These are phyloP conservation scores for Oryza glumipatula DNA, from an alignment of 176 grass and related monocot species.

Conservation along the genomic window DNA sequence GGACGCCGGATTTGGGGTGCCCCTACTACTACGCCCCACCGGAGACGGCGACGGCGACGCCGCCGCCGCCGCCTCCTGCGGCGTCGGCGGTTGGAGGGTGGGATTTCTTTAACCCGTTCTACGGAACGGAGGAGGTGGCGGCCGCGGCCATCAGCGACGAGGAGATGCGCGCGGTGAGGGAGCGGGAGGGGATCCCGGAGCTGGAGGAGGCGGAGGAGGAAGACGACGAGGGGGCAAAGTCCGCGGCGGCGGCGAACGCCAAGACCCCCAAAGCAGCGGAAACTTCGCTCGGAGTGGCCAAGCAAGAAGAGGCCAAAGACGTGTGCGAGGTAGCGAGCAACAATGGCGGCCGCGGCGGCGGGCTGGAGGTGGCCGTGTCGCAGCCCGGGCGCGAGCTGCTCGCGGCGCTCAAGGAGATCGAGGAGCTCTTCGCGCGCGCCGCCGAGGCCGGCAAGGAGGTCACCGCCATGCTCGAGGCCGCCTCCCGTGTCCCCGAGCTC, in stretches of 20 bases:
- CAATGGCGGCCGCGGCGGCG: slow-evolving; percentile 33
- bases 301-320: slow-evolving; percentile 41
- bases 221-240: slow-evolving; percentile 18
- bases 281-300: slow-evolving; percentile 24
- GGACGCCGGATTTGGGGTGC: slow-evolving; percentile 51
- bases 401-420: slow-evolving; percentile 75
- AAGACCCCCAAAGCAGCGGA: slow-evolving; percentile 24
- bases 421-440: slow-evolving; percentile 77
- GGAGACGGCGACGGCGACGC: not conserved
- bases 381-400: slow-evolving; percentile 72
- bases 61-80: slow-evolving; percentile 50
- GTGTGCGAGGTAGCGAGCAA: slow-evolving; percentile 33
- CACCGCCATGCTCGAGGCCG: slow-evolving; percentile 82
- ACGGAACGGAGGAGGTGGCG: slow-evolving; percentile 54
- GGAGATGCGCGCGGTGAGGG: slow-evolving; percentile 78
- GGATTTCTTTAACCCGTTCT: slow-evolving; percentile 99
- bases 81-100: slow-evolving; percentile 55
- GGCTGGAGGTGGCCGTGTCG: slow-evolving; percentile 53
- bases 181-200: slow-evolving; percentile 91
- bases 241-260: not conserved
- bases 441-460: slow-evolving; percentile 82
- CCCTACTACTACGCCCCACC: slow-evolving; percentile 71
- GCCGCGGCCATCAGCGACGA: slow-evolving; percentile 58
- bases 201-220: slow-evolving; percentile 83
- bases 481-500: slow-evolving; percentile 60